Evolutionary conservation across 2,329 filamentous ascomycete species (phyloP).

Genomic region (Pseudogymnoascus sp.): DNA sequence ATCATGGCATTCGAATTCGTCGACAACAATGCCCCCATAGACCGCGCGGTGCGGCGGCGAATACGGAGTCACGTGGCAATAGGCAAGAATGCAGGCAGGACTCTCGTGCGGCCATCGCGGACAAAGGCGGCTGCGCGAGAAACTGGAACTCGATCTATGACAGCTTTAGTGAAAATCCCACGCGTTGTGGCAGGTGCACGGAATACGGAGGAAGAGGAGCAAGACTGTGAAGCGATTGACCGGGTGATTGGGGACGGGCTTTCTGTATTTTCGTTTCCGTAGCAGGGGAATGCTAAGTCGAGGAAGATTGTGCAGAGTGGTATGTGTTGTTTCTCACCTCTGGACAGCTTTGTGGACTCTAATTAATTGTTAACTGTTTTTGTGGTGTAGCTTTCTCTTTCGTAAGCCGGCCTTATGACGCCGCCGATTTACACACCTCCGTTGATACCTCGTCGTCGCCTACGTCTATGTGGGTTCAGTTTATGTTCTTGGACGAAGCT

Average conservation of each 20-base stretch:
- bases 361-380: not conserved
- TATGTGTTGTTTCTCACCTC: not conserved
- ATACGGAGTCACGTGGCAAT: slow-evolving; percentile 19
- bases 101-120: slow-evolving; percentile 11
- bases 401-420: slow-evolving; percentile 11
- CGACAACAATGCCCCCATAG: slow-evolving; percentile 15
- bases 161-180: not conserved
- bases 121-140: not conserved
- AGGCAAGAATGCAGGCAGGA: slow-evolving; percentile 18
- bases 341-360: not conserved
- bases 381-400: slow-evolving; percentile 14
- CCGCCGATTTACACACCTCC: slow-evolving; percentile 10
- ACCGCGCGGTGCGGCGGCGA: slow-evolving; percentile 13
- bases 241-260: slow-evolving; percentile 15
- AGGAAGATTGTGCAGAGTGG: slow-evolving; percentile 13
- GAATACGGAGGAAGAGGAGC: not conserved
- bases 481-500: slow-evolving; percentile 28
- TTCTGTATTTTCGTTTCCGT: slow-evolving; percentile 15
- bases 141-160: not conserved
- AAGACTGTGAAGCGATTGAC: slow-evolving; percentile 9
- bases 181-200: not conserved
- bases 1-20: slow-evolving; percentile 16
- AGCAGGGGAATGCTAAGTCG: slow-evolving; percentile 2
- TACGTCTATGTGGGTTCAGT: slow-evolving; percentile 21
- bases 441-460: slow-evolving; percentile 5